Evolutionary conservation across 2,329 filamentous ascomycete genomes (phyloP).

Genomic region (Clonostachys chloroleuca): DNA sequence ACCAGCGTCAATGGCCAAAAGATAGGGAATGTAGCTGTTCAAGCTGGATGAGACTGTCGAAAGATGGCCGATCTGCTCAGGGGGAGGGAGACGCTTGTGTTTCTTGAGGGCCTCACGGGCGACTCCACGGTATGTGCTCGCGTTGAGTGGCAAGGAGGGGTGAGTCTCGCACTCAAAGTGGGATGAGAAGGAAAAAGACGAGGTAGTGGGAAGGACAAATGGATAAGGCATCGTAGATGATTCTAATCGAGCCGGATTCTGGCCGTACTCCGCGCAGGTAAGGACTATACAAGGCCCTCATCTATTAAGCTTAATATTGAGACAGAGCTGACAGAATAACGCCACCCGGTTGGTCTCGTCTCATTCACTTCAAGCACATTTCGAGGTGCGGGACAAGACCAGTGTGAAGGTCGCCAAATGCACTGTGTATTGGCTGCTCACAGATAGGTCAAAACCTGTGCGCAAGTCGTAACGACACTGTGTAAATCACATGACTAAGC

Average conservation of each 20-base stretch:
- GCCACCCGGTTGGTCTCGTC: too few species aligned
- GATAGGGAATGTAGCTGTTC: slow-evolving; percentile 77
- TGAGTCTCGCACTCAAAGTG: slow-evolving; percentile 77
- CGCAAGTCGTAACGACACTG: too few species aligned
- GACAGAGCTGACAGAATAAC: too few species aligned
- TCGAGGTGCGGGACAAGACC: too few species aligned
- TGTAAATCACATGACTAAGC: too few species aligned
- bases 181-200: slow-evolving; percentile 75
- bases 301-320: too few species aligned
- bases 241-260: neutral
- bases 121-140: slow-evolving; percentile 79
- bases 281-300: too few species aligned
- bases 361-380: too few species aligned
- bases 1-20: slow-evolving; percentile 72
- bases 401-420: too few species aligned
- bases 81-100: slow-evolving; percentile 77
- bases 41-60: slow-evolving; percentile 64
- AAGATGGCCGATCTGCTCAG: slow-evolving; percentile 68
- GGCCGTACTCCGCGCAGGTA: too few species aligned
- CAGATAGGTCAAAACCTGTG: too few species aligned
- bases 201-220: slow-evolving; percentile 85
- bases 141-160: slow-evolving; percentile 78
- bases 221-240: slow-evolving; percentile 73
- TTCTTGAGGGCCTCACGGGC: slow-evolving; percentile 81
- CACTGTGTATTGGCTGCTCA: too few species aligned